These are phyloP conservation scores for Cordyceps javanica DNA, from an alignment of 2,329 filamentous ascomycete species.

Conservation along the genomic window DNA sequence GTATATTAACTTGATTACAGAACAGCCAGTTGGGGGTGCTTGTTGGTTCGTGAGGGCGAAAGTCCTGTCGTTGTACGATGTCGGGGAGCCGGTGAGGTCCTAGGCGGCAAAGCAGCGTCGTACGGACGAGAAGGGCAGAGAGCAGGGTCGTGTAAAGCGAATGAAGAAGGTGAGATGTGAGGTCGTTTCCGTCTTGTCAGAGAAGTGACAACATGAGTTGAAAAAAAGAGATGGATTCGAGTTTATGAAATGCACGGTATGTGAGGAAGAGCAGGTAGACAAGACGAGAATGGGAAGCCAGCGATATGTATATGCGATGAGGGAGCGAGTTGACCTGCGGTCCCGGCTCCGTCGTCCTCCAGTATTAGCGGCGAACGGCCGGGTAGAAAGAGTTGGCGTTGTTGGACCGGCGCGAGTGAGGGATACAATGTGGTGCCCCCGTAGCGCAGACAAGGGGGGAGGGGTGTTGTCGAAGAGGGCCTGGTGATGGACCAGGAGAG, in stretches of 20 bases:
- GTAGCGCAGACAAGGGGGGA: background rate
- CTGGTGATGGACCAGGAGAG: background rate
- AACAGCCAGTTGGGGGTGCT: background rate
- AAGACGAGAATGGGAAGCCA: constrained; percentile 15
- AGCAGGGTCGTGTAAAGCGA: constrained; percentile 2
- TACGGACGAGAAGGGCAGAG: background rate
- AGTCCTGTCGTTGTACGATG: background rate
- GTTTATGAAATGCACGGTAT: constrained; percentile 3
- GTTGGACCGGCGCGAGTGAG: background rate
- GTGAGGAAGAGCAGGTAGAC: constrained; percentile 4
- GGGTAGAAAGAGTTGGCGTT: constrained; percentile 5
- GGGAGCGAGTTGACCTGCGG: constrained; percentile 6
- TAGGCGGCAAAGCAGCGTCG: background rate
- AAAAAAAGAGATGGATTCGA: background rate
- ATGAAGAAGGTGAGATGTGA: background rate
- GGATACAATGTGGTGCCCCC: background rate
- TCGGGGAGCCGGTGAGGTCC: background rate
- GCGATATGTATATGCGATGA: constrained; percentile 20
- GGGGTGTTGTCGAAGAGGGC: background rate
- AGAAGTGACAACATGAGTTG: background rate
- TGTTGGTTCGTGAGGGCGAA: background rate
- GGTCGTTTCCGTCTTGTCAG: background rate
- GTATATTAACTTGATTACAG: background rate
- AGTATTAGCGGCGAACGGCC: constrained; percentile 10
- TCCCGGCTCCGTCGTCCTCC: constrained; percentile 4